Conservation (phyloP, 2,329 filamentous ascomycete species). For the Aphanoascus verrucosus region DNA sequence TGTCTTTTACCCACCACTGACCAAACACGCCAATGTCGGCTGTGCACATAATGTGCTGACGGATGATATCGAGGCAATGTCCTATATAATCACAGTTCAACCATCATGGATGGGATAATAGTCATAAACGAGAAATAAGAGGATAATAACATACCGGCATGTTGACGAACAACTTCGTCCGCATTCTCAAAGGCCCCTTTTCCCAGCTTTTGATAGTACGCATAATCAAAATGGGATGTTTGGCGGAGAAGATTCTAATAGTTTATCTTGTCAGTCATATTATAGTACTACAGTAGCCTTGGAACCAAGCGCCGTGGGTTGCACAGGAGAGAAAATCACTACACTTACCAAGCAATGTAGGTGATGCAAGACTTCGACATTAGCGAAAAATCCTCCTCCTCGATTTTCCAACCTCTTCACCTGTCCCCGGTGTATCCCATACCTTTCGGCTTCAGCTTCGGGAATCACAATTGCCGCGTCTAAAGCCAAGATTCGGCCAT, state of each 20-base stretch:
- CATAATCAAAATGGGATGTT: constrained; percentile 22
- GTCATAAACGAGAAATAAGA: background rate
- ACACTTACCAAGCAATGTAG: constrained; percentile 20
- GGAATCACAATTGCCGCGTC: constrained; percentile 43
- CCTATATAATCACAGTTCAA: constrained; percentile 2
- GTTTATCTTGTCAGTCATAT: constrained; percentile 31
- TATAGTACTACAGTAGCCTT: constrained; percentile 27
- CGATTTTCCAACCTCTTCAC: constrained; percentile 47
- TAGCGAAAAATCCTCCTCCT: constrained; percentile 27
- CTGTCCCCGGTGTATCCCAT: constrained; percentile 45
- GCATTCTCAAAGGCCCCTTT: constrained; percentile 47
- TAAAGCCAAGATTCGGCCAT: constrained; percentile 18
- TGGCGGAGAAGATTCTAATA: constrained; percentile 12
- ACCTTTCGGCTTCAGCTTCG: constrained; percentile 38
- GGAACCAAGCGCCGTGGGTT: background rate
- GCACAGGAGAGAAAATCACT: background rate
- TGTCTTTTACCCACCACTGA: constrained; percentile 6
- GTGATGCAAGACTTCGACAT: constrained; percentile 17
- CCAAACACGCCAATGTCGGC: constrained; percentile 15
- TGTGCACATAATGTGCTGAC: constrained; percentile 15
- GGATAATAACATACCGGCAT: constrained; percentile 23
- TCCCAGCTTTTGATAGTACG: constrained; percentile 25
- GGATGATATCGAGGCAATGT: constrained; percentile 17
- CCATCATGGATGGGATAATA: background rate
- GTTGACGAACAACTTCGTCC: constrained; percentile 44